phyloP scores from a whole-genome alignment of 2,329 filamentous ascomycete species.

The Leptographium lundbergii region DNA sequence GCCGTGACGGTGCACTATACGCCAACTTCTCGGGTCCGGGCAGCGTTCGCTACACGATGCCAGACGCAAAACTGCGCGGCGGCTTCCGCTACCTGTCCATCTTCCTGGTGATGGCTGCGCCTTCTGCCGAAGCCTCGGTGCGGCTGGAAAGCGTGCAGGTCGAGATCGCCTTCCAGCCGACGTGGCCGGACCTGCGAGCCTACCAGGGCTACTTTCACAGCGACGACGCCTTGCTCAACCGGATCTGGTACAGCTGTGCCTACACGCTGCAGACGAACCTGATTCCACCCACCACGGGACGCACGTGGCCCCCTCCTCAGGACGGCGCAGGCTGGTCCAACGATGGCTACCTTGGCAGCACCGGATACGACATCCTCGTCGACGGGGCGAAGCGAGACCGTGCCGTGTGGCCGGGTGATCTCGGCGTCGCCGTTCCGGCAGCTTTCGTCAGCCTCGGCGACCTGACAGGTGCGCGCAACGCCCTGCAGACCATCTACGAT shows the following conservation, averaged over 20 bases:
- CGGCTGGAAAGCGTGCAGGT: constrained; percentile 21
- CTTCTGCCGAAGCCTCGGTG: constrained; percentile 3
- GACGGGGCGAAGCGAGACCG: constrained; percentile 44
- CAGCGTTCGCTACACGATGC: constrained; percentile 25
- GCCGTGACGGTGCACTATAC: constrained; percentile 34
- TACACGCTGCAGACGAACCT: constrained; percentile 29
- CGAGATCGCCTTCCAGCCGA: constrained; percentile 26
- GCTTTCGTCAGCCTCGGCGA: constrained; percentile 37
- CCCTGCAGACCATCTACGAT: constrained; percentile 28
- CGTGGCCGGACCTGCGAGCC: constrained; percentile 32
- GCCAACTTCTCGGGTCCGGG: constrained; percentile 21
- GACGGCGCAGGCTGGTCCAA: constrained; percentile 26
- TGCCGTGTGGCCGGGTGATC: constrained; percentile 43
- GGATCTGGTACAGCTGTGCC: constrained; percentile 38
- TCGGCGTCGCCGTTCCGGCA: constrained; percentile 38
- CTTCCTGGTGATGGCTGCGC: background rate
- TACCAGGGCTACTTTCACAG: constrained; percentile 43
- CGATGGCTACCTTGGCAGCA: constrained; percentile 19
- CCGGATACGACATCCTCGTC: constrained; percentile 20
- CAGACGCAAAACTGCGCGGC: constrained; percentile 30
- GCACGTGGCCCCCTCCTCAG: constrained; percentile 23
- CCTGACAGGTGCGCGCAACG: constrained; percentile 20
- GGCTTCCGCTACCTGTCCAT: constrained; percentile 35
- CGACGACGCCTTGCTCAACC: constrained; percentile 36
- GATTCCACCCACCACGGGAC: constrained; percentile 19